Evolutionary conservation across 495 filamentous ascomycete species (phyloP).

Genomic region (Aspergillus ostianus): DNA sequence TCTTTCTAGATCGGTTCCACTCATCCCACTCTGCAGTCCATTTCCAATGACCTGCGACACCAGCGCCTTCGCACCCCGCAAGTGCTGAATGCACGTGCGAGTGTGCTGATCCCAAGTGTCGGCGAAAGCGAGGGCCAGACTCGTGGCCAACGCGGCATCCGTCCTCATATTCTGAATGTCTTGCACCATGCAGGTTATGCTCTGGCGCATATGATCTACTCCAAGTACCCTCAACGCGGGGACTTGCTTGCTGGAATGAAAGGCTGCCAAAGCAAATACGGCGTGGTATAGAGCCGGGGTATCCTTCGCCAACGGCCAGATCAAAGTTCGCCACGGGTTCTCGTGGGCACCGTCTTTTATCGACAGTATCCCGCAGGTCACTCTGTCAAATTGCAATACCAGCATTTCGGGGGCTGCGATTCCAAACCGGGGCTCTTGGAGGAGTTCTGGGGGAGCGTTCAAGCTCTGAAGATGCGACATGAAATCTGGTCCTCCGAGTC

Average conservation of each 20-base stretch:
- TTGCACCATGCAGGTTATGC: conserved; percentile 56
- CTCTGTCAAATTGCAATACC: conserved; percentile 62
- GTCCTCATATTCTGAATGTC: conserved; percentile 60
- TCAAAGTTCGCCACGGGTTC: conserved; percentile 74
- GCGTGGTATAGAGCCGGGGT: conserved; percentile 74
- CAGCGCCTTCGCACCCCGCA: conserved; percentile 66
- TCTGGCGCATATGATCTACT: conserved; percentile 70
- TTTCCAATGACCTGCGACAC: conserved; percentile 56
- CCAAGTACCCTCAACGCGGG: conserved; percentile 61
- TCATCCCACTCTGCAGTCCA: conserved; percentile 32
- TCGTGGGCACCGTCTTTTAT: conserved; percentile 68
- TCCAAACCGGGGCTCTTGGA: conserved; percentile 44
- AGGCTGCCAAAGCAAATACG: conserved; percentile 71
- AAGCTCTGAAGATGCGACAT: background rate
- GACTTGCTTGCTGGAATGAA: conserved; percentile 64
- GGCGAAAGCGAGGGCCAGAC: conserved; percentile 69
- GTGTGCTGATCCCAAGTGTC: conserved; percentile 79
- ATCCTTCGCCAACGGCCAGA: conserved; percentile 69
- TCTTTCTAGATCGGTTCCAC: conserved; percentile 48
- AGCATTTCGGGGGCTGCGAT: conserved; percentile 62
- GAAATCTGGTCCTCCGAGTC: conserved; percentile 12
- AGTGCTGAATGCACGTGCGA: conserved; percentile 70
- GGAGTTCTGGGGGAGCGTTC: conserved; percentile 9
- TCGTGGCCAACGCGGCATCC: conserved; percentile 71
- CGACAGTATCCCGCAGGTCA: conserved; percentile 76